These are phyloP conservation scores for Aspergillus glaucus DNA, from an alignment of 2,329 filamentous ascomycete species.

Conservation along the genomic window DNA sequence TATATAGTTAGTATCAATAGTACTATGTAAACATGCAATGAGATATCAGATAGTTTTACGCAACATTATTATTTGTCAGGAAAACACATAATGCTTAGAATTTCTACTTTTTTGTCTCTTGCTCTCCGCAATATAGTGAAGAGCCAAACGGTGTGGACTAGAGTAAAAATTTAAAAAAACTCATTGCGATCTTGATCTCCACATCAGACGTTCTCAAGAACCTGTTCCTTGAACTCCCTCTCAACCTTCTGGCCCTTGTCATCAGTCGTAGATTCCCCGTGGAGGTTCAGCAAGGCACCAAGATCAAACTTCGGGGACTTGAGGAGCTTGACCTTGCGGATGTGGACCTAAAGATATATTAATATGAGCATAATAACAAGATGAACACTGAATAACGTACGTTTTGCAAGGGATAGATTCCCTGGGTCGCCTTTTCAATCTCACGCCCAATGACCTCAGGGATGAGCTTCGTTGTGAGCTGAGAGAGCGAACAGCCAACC, in stretches of 20 bases:
- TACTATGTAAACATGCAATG: too few species aligned
- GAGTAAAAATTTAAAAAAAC: neutral
- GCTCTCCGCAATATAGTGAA: neutral
- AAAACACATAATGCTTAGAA: too few species aligned
- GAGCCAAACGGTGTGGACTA: neutral
- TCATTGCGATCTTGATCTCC: neutral
- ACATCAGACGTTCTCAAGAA: slow-evolving; percentile 80
- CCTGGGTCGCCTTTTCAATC: slow-evolving; percentile 99
- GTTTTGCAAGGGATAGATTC: slow-evolving; percentile 99
- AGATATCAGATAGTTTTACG: too few species aligned
- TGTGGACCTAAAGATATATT: slow-evolving; percentile 71
- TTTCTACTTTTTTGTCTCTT: too few species aligned
- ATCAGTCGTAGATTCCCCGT: slow-evolving; percentile 94
- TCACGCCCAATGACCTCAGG: slow-evolving; percentile 98
- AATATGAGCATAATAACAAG: slow-evolving; percentile 16
- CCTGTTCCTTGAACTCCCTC: slow-evolving; percentile 98
- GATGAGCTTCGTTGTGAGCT: slow-evolving; percentile 98
- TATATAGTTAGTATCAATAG: too few species aligned
- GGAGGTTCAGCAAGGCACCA: slow-evolving; percentile 88
- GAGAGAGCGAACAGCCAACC: slow-evolving; percentile 83
- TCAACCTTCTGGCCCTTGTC: slow-evolving; percentile 98
- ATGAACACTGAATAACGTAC: slow-evolving; percentile 47
- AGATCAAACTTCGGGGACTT: slow-evolving; percentile 99
- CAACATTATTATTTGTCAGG: too few species aligned
- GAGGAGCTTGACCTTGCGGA: slow-evolving; percentile 99